phyloP scores from a whole-genome alignment of 148 eudicot genomes.

The Cornus suecica region DNA sequence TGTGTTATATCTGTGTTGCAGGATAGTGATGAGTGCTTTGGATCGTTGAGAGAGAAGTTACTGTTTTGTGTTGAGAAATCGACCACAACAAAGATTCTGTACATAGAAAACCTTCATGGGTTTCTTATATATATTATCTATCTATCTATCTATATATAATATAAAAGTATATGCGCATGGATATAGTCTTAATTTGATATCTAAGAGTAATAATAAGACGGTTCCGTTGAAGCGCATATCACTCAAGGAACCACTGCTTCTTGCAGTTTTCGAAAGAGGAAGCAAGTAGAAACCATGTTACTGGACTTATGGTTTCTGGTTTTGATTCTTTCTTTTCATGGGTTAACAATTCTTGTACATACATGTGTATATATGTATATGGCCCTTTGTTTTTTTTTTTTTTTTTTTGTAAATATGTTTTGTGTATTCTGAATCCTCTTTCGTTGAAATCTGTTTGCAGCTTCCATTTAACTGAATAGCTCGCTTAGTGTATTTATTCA shows the following conservation, averaged over 20 bases:
- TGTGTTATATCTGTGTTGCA: conserved; percentile 22
- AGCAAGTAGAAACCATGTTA: not conserved
- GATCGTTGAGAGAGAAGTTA: conserved; percentile 46
- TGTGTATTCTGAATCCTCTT: conserved; percentile 9
- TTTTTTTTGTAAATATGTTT: conserved; percentile 10
- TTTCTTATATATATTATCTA: not conserved
- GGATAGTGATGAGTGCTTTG: conserved; percentile 73
- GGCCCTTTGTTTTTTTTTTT: not conserved
- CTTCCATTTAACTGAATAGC: not conserved
- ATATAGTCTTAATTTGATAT: not conserved
- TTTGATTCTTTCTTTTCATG: too few relatives aligned
- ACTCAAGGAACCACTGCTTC: conserved; percentile 1
- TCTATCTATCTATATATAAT: not conserved
- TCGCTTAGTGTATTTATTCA: too few relatives aligned
- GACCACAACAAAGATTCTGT: not conserved
- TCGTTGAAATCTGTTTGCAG: conserved; percentile 17
- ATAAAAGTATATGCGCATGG: not conserved
- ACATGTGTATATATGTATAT: not conserved
- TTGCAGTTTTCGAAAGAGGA: conserved; percentile 4
- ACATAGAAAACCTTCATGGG: not conserved
- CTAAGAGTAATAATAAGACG: not conserved
- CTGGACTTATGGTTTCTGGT: not conserved
- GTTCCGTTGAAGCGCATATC: not conserved
- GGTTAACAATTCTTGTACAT: not conserved
- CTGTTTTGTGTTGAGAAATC: conserved; percentile 10